Percentiles rank a stretch among this genome's conserved stretches.
Evolutionary conservation across 768 basidiomycete genomes (phyloP).

Genomic region (Kwoniella shandongensis): DNA sequence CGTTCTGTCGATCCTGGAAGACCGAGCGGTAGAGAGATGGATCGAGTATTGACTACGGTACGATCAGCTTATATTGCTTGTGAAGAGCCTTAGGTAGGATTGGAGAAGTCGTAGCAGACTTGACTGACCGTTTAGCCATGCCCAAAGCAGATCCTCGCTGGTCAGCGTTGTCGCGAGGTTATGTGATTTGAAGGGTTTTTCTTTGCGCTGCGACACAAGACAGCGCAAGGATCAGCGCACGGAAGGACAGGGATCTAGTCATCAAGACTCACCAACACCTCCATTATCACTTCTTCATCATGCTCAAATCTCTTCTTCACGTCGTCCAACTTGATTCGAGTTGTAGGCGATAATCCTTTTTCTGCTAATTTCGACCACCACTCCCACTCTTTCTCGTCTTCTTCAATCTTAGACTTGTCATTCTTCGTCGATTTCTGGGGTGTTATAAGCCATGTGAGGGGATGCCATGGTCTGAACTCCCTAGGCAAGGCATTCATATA

Average conservation of each 20-base stretch:
- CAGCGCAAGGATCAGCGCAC: background rate
- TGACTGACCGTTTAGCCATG: constrained; percentile 79
- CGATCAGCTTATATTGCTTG: no score
- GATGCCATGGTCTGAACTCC: constrained; percentile 70
- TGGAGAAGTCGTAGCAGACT: no score
- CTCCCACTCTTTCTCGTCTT: constrained; percentile 53
- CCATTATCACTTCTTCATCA: constrained; percentile 33
- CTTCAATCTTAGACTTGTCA: constrained; percentile 48
- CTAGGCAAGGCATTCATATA: constrained; percentile 77
- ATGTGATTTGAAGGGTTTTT: constrained; percentile 26
- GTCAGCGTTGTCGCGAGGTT: constrained; percentile 24
- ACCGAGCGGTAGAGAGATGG: constrained; percentile 60
- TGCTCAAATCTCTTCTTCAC: constrained; percentile 42
- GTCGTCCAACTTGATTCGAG: constrained; percentile 36
- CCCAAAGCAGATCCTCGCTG: constrained; percentile 71
- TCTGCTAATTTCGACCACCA: constrained; percentile 20
- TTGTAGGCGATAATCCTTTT: constrained; percentile 18
- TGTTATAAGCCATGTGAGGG: constrained; percentile 66
- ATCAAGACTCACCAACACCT: constrained; percentile 36
- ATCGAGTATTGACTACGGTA: constrained; percentile 80
- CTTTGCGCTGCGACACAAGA: constrained; percentile 3
- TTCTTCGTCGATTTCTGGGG: constrained; percentile 39
- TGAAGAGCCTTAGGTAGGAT: no score
- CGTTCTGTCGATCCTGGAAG: constrained; percentile 60
- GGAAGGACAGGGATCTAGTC: background rate